Conservation (phyloP, 768 basidiomycete genomes). For the Tremella fuciformis region DNA sequence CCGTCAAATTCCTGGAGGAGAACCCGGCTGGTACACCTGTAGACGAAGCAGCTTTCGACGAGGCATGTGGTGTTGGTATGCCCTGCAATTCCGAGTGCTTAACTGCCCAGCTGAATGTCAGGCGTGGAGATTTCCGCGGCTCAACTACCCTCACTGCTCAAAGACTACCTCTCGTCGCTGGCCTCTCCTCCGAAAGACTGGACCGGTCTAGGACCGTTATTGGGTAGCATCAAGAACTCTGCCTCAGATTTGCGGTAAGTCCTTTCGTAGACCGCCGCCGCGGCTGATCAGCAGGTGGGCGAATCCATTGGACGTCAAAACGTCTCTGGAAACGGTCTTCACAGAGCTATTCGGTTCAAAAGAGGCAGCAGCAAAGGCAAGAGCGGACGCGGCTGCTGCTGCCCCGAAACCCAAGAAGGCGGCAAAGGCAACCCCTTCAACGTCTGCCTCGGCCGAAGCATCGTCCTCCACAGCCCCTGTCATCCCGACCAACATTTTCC, state of each 20-base stretch:
- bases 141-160: constrained; percentile 62
- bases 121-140: constrained; percentile 73
- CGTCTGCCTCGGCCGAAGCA: constrained; percentile 51
- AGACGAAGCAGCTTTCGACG: constrained; percentile 68
- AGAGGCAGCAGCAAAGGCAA: constrained; percentile 36
- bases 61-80: constrained; percentile 83
- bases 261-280: neutral
- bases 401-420: constrained; percentile 17
- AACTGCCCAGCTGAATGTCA: constrained; percentile 47
- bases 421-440: constrained; percentile 10
- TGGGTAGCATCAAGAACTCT: constrained; percentile 44
- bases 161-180: constrained; percentile 58
- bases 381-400: constrained; percentile 30
- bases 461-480: constrained; percentile 33
- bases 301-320: constrained; percentile 45
- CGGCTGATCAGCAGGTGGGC: constrained; percentile 40
- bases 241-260: constrained; percentile 44
- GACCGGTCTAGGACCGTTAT: constrained; percentile 64
- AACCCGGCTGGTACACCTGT: constrained; percentile 58
- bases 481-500: constrained; percentile 67
- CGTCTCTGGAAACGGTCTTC: constrained; percentile 46
- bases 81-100: constrained; percentile 9
- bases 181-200: constrained; percentile 63
- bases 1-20: constrained; percentile 68
- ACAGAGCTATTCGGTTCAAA: constrained; percentile 46